Base-by-base conservation (phyloP, 2,329 filamentous ascomycete species). In the Stachybotrys echinatus region DNA sequence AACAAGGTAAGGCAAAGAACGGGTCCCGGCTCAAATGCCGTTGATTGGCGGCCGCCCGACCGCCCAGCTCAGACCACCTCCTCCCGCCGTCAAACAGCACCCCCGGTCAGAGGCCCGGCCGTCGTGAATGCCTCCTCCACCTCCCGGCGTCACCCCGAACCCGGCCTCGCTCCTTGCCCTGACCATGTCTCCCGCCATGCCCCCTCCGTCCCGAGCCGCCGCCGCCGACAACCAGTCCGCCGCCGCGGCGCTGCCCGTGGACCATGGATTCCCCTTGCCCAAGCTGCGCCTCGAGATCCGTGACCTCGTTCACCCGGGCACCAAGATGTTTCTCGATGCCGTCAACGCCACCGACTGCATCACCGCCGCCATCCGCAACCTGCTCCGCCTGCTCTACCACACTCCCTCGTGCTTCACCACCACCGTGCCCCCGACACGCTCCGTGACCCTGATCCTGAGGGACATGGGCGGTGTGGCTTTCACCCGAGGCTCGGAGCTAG, bases 401-500 rank as follows among this genome's bases (percentile, higher is more conserved):
- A 68, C 70, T n/a, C 71, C 74, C 45, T 56, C 61, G 5, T 66
- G 69, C 52, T 61, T 65, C 22, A 64, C 66, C 43, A 74, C 74
- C 34, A 70, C 69, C 48, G 61, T 67, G 12, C 80, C 81, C 39
- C 75, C 81, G n/a, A 94, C 89, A 10, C 87, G 90, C 52, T 95
- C 89, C 47, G 83, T 97, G 18, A 96, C 92, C 0, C 71, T 97
- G 34, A 77, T 96, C 52, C 74, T 97, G 5, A 83, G 88, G 23
- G 75, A 83, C 56, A 91, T 95, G 81, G 75, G 73, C 45, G 92
- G 92, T 46, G 89, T 97, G 5, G 92, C 92, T 19, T 95, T 96
- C 72, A 96, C 92, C 2, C 90, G 82, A 0, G 88, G 89, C 54
- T 80, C 75, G 10, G 86, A 91, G 38, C 77, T 95, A 12, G 92